Conservation (phyloP, 306 rosid species). For the Acacia melanoxylon region DNA sequence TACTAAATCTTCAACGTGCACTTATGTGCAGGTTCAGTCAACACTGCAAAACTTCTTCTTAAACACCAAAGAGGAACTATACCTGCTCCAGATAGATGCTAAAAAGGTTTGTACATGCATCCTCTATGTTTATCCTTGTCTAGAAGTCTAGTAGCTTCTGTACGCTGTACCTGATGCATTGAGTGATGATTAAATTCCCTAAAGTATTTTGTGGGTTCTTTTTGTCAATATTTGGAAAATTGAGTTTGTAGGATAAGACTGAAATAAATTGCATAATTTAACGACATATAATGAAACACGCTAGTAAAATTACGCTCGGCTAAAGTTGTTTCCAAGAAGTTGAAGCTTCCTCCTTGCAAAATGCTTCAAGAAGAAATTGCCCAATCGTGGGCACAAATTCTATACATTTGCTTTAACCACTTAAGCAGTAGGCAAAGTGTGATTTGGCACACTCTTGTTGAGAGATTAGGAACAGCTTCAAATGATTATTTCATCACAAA, state of each 20-base stretch:
- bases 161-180: constrained; percentile 8
- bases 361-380: constrained; percentile 1
- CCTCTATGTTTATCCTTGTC: not conserved
- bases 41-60: constrained; percentile 66
- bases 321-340: not conserved
- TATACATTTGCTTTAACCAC: not conserved
- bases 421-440: not conserved
- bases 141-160: not conserved
- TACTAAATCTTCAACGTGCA: not conserved
- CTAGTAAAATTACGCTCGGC: not conserved
- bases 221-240: not conserved
- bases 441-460: not conserved
- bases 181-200: constrained; percentile 2
- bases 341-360: not conserved
- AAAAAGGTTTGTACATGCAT: constrained; percentile 51
- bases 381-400: not conserved
- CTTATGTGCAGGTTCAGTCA: constrained; percentile 56
- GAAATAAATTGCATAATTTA: constrained; percentile 1
- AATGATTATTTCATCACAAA: not conserved
- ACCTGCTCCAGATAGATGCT: constrained; percentile 81
- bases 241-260: not conserved
- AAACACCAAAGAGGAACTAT: constrained; percentile 56
- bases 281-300: not conserved
- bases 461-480: constrained; percentile 11
- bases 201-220: not conserved